Base-by-base conservation (phyloP, 1,284 basidiomycete genomes). In the Erythrobasidium hasegawianum region DNA sequence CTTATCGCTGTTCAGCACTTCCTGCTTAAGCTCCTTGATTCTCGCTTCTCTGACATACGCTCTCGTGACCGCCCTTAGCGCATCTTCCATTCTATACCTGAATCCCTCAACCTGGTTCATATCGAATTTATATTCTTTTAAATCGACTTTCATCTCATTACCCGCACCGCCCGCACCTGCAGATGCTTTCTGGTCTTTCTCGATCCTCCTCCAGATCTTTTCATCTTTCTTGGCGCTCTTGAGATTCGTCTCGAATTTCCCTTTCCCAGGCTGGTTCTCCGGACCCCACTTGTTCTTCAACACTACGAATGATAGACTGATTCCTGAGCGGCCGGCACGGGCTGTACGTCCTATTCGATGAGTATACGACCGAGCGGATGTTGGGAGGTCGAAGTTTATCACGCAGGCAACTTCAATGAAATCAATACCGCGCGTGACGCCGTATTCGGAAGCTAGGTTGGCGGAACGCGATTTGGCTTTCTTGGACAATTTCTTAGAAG, bases 351-450 rank as follows among this genome's bases (percentile, higher is more conserved):
- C 96, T 13, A 98, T 88, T 54, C 96, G 88, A 77, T 99, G 96
- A 1, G 90, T 94, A 78, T 99, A 99, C 1, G 91, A 84, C n/a
- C 86, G 87, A 2, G 89, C 83, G 0, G 90, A 88, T 2, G 86
- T 82, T 0, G 96, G 96, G 8, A 98, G 83, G 78, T 99, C 96
- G 78, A 98, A 99, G 81, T 98, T 99, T 79, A 99, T 85, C 8
- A 99, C 96, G 73, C 94, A 97, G 1, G 94, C 87, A 52, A 98
- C 96, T 72, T 96, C 89, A 73, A 97, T 83, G 77, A 99, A 99
- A 79, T 99, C 96, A 70, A 98, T 87, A 1, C 96, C 96, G 49
- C 96, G 89, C 1, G 92, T 93, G 58, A 97, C 90, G 47, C 95
- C 93, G 74, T 94, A 97, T 76, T 96, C 90, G 61, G 83, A 86